Evolutionary conservation across 164 flowering plant genomes (phyloP).

Genomic region (Aristolochia fimbriata): DNA sequence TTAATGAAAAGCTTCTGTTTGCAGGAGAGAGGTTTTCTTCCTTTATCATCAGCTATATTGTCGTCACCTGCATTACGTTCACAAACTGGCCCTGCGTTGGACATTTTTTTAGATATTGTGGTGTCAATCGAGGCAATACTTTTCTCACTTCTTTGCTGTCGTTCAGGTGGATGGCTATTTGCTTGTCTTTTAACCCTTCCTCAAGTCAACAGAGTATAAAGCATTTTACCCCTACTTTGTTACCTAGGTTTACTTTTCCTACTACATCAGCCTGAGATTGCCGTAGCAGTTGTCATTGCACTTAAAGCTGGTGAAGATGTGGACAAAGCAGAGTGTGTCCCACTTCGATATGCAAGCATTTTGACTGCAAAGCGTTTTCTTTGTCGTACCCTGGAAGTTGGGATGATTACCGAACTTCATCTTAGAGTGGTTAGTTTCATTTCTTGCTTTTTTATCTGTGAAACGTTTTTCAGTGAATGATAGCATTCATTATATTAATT

Average conservation of each 20-base stretch:
- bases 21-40: conserved; percentile 95
- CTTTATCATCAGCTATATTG: conserved; percentile 81
- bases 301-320: conserved; percentile 43
- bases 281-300: conserved; percentile 50
- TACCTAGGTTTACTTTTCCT: conserved; percentile 68
- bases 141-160: conserved; percentile 70
- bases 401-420: conserved; percentile 58
- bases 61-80: conserved; percentile 58
- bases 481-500: background rate
- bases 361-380: conserved; percentile 74
- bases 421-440: conserved; percentile 64
- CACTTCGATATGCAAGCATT: conserved; percentile 72
- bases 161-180: conserved; percentile 48
- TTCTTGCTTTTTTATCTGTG: background rate
- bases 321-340: conserved; percentile 53
- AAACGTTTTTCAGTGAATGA: background rate
- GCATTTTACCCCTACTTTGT: background rate
- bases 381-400: conserved; percentile 63
- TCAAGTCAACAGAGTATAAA: background rate
- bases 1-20: conserved; percentile 5
- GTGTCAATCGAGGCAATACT: conserved; percentile 55
- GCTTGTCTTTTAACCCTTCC: background rate
- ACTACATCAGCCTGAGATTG: conserved; percentile 63
- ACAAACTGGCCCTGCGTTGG: conserved; percentile 41
- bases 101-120: conserved; percentile 52